Percentiles rank a stretch among this genome's conserved stretches.
Evolutionary conservation across 495 filamentous ascomycete genomes (phyloP).

Genomic region (Aspergillus sclerotioniger): DNA sequence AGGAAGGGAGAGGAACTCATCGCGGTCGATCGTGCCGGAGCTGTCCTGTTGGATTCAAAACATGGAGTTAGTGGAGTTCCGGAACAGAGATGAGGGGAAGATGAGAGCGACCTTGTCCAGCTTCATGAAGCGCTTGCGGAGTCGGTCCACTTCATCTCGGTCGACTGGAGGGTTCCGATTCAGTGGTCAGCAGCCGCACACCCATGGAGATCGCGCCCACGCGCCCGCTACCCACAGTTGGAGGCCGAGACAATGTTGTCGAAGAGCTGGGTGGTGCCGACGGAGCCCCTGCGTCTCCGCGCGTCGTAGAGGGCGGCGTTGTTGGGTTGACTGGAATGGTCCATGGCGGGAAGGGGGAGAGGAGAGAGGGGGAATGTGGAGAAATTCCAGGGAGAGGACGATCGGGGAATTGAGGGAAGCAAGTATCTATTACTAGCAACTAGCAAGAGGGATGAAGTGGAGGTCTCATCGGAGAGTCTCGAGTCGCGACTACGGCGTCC

Average conservation of each 20-base stretch:
- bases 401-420: background rate
- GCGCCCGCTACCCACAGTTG: slow-evolving; percentile 67
- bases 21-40: slow-evolving; percentile 96
- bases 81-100: background rate
- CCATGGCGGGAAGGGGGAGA: slow-evolving; percentile 27
- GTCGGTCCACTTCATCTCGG: slow-evolving; percentile 89
- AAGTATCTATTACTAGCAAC: slow-evolving; percentile 1
- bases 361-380: background rate
- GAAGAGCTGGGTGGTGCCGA: slow-evolving; percentile 85
- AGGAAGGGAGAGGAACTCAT: slow-evolving; percentile 94
- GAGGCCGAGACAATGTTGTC: slow-evolving; percentile 94
- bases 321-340: slow-evolving; percentile 42
- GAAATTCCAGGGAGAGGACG: background rate
- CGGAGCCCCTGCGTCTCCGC: slow-evolving; percentile 50
- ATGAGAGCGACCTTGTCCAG: slow-evolving; percentile 75
- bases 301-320: slow-evolving; percentile 51
- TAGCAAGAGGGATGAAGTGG: no score
- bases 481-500: background rate
- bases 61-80: background rate
- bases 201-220: background rate
- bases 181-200: background rate
- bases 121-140: slow-evolving; percentile 98
- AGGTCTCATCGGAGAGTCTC: background rate
- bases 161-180: slow-evolving; percentile 65
- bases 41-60: slow-evolving; percentile 64